These are phyloP conservation scores for Calonectria pauciramosa DNA, from an alignment of 2,329 filamentous ascomycete species.

Conservation along the genomic window DNA sequence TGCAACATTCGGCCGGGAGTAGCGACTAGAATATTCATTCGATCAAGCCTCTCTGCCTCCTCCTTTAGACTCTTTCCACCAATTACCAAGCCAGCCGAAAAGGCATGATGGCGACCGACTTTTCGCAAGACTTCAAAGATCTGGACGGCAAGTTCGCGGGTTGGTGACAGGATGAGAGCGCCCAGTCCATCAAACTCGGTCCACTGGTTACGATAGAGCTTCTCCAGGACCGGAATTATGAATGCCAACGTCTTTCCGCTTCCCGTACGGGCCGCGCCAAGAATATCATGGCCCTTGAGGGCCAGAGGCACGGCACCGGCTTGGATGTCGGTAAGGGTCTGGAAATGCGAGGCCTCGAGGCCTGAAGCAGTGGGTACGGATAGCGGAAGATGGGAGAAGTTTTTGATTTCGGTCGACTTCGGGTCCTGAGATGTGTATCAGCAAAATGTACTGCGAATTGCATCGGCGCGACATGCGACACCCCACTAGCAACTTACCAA, in stretches of 20 bases:
- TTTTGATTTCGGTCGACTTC: slow-evolving; percentile 70
- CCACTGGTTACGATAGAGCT: slow-evolving; percentile 90
- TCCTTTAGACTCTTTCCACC: slow-evolving; percentile 93
- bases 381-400: slow-evolving; percentile 88
- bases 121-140: slow-evolving; percentile 96
- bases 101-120: slow-evolving; percentile 88
- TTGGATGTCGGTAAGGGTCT: slow-evolving; percentile 92
- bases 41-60: slow-evolving; percentile 83
- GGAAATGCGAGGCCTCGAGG: slow-evolving; percentile 89
- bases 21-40: slow-evolving; percentile 98
- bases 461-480: slow-evolving; percentile 1
- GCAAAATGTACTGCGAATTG: background rate
- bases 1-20: slow-evolving; percentile 96
- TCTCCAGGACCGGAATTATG: slow-evolving; percentile 91
- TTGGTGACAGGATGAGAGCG: slow-evolving; percentile 93
- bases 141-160: slow-evolving; percentile 94
- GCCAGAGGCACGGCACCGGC: slow-evolving; percentile 88
- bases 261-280: slow-evolving; percentile 95
- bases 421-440: slow-evolving; percentile 63
- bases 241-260: slow-evolving; percentile 97
- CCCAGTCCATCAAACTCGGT: slow-evolving; percentile 92
- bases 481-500: slow-evolving; percentile 46
- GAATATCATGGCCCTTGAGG: slow-evolving; percentile 87
- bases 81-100: slow-evolving; percentile 93
- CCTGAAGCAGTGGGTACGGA: slow-evolving; percentile 85